Percentiles rank a stretch among this genome's conserved stretches.
Evolutionary conservation across 2,329 filamentous ascomycete genomes (phyloP).

Genomic region (Fusarium paranaense): DNA sequence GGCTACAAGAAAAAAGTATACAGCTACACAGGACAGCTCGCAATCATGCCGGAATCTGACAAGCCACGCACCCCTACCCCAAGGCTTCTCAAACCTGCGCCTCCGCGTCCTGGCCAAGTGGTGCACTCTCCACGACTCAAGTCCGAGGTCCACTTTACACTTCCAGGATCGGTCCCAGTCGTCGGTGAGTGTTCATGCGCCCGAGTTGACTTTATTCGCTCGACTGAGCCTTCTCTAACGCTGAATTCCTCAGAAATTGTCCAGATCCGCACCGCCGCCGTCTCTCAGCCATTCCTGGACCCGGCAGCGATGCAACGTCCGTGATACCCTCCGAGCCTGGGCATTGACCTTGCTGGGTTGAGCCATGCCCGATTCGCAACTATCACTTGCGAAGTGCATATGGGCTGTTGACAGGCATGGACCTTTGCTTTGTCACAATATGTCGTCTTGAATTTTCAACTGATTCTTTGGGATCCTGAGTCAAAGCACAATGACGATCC

Average conservation of each 20-base stretch:
- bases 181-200: slow-evolving; percentile 37
- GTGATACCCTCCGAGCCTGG: slow-evolving; percentile 9
- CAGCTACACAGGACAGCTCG: not conserved
- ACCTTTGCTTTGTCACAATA: not conserved
- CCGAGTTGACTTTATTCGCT: not conserved
- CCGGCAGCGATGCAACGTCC: slow-evolving; percentile 38
- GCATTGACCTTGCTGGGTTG: not conserved
- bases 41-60: slow-evolving; percentile 34
- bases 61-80: slow-evolving; percentile 31
- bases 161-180: slow-evolving; percentile 44
- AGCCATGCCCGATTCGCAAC: slow-evolving; percentile 3
- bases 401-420: not conserved
- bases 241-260: slow-evolving; percentile 36
- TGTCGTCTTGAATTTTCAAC: not conserved
- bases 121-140: slow-evolving; percentile 41
- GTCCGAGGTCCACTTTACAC: slow-evolving; percentile 45
- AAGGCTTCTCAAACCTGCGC: slow-evolving; percentile 43
- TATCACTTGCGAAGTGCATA: not conserved
- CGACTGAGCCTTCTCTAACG: not conserved
- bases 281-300: slow-evolving; percentile 52
- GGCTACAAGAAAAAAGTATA: not conserved
- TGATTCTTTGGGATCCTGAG: not conserved
- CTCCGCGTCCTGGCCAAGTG: slow-evolving; percentile 29
- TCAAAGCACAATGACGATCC: not conserved
- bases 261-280: slow-evolving; percentile 44